A percentile compares a stretch with the other conserved stretches of the same genome.
Evolutionary conservation across 1,139 yeast species (phyloP).

Genomic region (Eremothecium sinecaudum): DNA sequence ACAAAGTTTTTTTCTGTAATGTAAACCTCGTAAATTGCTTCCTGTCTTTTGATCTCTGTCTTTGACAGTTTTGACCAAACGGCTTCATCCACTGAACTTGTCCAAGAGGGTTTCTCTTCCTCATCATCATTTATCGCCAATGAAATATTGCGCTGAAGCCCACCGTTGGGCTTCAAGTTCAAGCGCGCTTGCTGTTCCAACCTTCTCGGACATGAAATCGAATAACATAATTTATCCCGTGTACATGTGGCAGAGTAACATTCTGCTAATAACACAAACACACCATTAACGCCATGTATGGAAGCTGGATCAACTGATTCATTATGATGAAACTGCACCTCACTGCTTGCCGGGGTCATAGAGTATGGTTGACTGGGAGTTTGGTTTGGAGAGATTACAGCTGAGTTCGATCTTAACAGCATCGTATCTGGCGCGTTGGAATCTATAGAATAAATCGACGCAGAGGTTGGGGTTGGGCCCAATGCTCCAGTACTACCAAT

Average conservation of each 20-base stretch:
- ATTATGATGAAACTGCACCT: conserved; percentile 4
- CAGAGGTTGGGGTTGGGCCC: conserved; percentile 8
- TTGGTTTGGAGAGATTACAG: conserved; percentile 7
- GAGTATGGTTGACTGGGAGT: conserved; percentile 13
- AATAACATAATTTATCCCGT: conserved; percentile 76
- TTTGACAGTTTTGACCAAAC: conserved; percentile 73
- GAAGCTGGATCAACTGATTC: conserved; percentile 16
- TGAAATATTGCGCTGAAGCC: conserved; percentile 73
- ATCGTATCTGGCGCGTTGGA: conserved; percentile 21
- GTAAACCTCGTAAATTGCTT: conserved; percentile 86
- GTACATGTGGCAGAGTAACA: conserved; percentile 97
- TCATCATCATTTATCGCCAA: conserved; percentile 68
- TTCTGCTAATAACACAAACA: conserved; percentile 82
- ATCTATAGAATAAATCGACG: conserved; percentile 7
- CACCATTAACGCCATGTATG: conserved; percentile 60
- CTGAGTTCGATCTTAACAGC: conserved; percentile 17
- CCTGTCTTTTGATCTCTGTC: conserved; percentile 86
- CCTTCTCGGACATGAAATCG: conserved; percentile 95
- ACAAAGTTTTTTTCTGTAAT: conserved; percentile 94
- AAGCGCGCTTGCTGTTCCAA: conserved; percentile 91
- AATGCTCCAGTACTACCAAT: conserved; percentile 23
- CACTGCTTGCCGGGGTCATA: conserved; percentile 19
- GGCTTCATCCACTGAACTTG: conserved; percentile 79
- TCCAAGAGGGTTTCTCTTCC: conserved; percentile 86
- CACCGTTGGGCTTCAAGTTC: conserved; percentile 83